phyloP scores from a whole-genome alignment of 306 rosid genomes.

The Ammopiptanthus mongolicus region DNA sequence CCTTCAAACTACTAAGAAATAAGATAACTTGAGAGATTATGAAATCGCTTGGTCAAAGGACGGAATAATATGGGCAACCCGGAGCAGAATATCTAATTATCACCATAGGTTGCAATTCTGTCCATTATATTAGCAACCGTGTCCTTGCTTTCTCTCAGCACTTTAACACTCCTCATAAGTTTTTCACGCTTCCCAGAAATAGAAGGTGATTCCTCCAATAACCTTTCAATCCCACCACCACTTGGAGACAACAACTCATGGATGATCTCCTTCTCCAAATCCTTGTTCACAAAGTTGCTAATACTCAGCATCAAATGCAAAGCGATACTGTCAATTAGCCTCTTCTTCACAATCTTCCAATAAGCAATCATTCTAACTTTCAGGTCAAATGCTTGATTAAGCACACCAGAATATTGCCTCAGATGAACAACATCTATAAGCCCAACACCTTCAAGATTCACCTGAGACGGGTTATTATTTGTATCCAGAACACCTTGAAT shows the following conservation, averaged over 20 bases:
- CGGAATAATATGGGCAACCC: not conserved
- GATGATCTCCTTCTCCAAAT: conserved; percentile 36
- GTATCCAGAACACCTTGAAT: not conserved
- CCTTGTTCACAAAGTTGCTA: conserved; percentile 24
- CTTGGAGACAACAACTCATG: conserved; percentile 3
- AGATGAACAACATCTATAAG: conserved; percentile 22
- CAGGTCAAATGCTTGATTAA: conserved; percentile 43
- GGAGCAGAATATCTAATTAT: not conserved
- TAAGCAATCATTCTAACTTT: conserved; percentile 45
- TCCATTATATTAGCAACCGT: conserved; percentile 28
- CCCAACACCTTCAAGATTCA: conserved; percentile 34
- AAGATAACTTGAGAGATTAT: not conserved
- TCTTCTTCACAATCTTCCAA: conserved; percentile 47
- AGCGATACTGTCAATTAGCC: conserved; percentile 41
- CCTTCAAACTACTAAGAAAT: not conserved
- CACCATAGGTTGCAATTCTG: conserved; percentile 18
- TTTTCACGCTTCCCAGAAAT: conserved; percentile 34
- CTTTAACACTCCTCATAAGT: conserved; percentile 24
- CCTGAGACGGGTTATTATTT: not conserved
- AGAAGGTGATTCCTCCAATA: conserved; percentile 44
- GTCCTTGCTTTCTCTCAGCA: conserved; percentile 30
- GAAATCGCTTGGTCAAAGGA: not conserved
- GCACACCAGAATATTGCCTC: not conserved
- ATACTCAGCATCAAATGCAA: conserved; percentile 34
- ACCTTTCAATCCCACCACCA: conserved; percentile 40